A percentile compares a stretch with the other conserved stretches of the same genome.
These are phyloP conservation scores for Cucurbita moschata DNA, from an alignment of 306 rosid genomes.

Conservation along the genomic window DNA sequence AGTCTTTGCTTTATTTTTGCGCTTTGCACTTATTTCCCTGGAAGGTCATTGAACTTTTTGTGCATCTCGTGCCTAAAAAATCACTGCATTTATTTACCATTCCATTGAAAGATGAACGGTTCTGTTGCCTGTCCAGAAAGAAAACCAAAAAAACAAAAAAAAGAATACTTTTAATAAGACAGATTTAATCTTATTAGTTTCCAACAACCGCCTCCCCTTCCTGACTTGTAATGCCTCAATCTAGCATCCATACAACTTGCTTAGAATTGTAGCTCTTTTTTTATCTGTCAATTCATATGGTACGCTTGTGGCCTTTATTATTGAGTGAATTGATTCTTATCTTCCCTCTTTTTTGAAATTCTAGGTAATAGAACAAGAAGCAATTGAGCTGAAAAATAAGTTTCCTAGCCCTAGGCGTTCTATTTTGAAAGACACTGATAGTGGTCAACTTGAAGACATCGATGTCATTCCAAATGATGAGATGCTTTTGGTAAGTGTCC, in stretches of 20 bases:
- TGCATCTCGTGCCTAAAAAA: background rate
- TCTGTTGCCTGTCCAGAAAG: too few species aligned
- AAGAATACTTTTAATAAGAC: too few species aligned
- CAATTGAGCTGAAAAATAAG: conserved; percentile 68
- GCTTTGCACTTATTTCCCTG: background rate
- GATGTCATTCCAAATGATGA: conserved; percentile 97
- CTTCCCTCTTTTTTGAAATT: background rate
- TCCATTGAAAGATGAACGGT: background rate
- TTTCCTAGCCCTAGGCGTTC: conserved; percentile 77
- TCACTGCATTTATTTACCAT: background rate
- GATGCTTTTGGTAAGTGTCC: conserved; percentile 58
- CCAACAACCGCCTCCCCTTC: background rate
- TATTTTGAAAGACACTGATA: conserved; percentile 57
- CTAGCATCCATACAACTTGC: background rate
- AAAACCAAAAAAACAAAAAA: too few species aligned
- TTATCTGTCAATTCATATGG: background rate
- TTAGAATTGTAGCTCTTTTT: background rate
- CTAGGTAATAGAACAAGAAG: conserved; percentile 79
- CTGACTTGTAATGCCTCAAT: background rate
- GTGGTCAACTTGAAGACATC: conserved; percentile 91
- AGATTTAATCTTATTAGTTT: background rate
- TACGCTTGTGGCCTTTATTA: background rate
- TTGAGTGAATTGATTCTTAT: background rate
- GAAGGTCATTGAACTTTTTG: background rate
- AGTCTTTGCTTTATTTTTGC: background rate